These are phyloP conservation scores for Carex arenaria DNA, from an alignment of 202 grass and related monocot species.

Conservation along the genomic window DNA sequence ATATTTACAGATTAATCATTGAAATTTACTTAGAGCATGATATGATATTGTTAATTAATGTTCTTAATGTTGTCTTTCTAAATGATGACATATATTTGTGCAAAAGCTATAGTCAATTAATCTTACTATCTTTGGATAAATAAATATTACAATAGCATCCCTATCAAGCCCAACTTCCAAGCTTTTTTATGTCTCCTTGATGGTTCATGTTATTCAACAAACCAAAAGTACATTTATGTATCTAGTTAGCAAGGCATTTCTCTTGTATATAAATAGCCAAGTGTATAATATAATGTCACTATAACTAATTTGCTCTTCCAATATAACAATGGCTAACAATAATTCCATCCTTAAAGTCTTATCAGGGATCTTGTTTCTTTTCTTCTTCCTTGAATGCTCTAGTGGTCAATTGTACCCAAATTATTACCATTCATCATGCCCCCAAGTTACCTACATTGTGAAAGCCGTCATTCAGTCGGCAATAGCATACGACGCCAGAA, in stretches of 20 bases:
- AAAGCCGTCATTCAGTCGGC: constrained; percentile 30
- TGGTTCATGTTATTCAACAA: background rate
- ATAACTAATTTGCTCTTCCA: background rate
- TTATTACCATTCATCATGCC: constrained; percentile 63
- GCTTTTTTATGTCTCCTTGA: background rate
- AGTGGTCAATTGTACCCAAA: constrained; percentile 44
- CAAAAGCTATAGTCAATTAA: background rate
- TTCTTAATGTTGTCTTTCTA: no score
- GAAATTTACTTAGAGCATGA: background rate
- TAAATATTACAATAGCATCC: background rate
- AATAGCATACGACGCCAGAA: constrained; percentile 37
- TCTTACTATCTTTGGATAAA: background rate
- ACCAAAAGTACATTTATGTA: background rate
- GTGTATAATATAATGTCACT: background rate
- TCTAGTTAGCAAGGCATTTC: background rate
- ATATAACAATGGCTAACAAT: background rate
- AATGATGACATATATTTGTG: background rate
- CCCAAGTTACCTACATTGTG: constrained; percentile 28
- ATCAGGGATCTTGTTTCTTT: background rate
- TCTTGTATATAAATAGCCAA: constrained; percentile 14
- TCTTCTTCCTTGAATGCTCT: constrained; percentile 14
- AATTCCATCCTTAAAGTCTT: background rate
- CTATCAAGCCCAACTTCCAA: background rate
- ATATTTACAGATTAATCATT: background rate
- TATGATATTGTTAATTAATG: background rate